phyloP scores from a whole-genome alignment of 2,329 filamentous ascomycete genomes.

The Apiospora saccharicola region DNA sequence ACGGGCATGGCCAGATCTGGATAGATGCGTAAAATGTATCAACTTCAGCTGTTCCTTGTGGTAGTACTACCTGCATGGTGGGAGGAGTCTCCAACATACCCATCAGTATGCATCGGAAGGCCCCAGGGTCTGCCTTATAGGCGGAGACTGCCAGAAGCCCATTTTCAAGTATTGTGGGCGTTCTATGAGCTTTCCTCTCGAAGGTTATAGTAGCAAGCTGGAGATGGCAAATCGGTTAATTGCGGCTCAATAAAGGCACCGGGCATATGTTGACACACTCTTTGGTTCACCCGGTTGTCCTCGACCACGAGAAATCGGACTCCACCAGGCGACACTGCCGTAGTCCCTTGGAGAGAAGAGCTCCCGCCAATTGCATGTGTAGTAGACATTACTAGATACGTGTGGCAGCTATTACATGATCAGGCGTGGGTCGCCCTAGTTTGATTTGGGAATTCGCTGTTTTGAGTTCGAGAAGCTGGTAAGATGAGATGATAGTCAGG shows the following conservation, averaged over 20 bases:
- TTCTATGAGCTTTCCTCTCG: background rate
- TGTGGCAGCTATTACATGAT: too few relatives aligned
- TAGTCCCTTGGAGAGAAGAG: background rate
- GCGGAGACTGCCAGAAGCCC: background rate
- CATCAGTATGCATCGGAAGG: constrained; percentile 16
- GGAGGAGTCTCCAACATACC: background rate
- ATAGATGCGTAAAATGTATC: background rate
- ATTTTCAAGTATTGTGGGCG: background rate
- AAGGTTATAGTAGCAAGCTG: background rate
- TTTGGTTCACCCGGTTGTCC: background rate
- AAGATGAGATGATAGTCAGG: too few relatives aligned
- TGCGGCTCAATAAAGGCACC: too few relatives aligned
- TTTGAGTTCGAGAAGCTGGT: too few relatives aligned
- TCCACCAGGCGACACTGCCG: background rate
- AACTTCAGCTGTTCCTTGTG: background rate
- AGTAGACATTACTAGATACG: constrained; percentile 1
- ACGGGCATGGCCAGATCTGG: background rate
- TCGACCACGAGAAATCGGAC: background rate
- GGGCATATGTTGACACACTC: background rate
- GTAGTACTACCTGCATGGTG: background rate
- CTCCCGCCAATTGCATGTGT: background rate
- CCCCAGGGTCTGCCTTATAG: constrained; percentile 6
- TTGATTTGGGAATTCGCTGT: too few relatives aligned
- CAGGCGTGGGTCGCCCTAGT: too few relatives aligned
- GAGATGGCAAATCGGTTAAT: background rate